A percentile compares a stretch with the other conserved stretches of the same genome.
Conservation (phyloP, 768 basidiomycete species). For the Coprinopsis cinerea region DNA sequence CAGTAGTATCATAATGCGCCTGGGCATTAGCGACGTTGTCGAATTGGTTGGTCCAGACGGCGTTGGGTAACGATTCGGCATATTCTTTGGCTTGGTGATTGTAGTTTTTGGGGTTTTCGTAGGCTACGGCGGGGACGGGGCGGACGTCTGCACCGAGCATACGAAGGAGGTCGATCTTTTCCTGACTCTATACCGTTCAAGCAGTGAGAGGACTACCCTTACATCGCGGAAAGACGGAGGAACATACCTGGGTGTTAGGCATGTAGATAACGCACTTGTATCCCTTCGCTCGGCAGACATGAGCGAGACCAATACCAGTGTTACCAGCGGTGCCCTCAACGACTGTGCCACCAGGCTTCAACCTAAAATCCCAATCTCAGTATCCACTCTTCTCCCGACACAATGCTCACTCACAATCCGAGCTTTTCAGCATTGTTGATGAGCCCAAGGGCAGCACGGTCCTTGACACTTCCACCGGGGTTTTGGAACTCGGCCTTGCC, state of each 20-base stretch:
- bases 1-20: conserved; percentile 85
- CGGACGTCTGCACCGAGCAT: conserved; percentile 98
- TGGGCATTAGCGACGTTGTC: conserved; percentile 91
- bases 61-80: conserved; percentile 67
- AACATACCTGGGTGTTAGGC: conserved; percentile 81
- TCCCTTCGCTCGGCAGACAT: conserved; percentile 87
- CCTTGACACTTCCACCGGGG: conserved; percentile 96
- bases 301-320: conserved; percentile 93
- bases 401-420: conserved; percentile 56
- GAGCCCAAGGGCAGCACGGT: conserved; percentile 90
- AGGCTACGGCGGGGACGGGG: conserved; percentile 94
- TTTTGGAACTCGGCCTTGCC: conserved; percentile 99
- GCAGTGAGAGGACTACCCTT: not conserved
- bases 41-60: conserved; percentile 97
- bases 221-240: not conserved
- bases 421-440: conserved; percentile 80
- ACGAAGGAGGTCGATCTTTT: conserved; percentile 94
- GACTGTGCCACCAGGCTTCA: conserved; percentile 91
- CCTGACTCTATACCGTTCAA: conserved; percentile 71
- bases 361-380: conserved; percentile 29
- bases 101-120: conserved; percentile 92
- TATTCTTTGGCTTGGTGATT: conserved; percentile 95
- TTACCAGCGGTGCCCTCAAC: conserved; percentile 99
- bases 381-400: not conserved
- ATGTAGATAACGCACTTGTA: conserved; percentile 99